Percentiles rank a stretch among this genome's conserved stretches.
phyloP scores from a whole-genome alignment of 2,329 filamentous ascomycete species.

The Alternaria ventricosa region DNA sequence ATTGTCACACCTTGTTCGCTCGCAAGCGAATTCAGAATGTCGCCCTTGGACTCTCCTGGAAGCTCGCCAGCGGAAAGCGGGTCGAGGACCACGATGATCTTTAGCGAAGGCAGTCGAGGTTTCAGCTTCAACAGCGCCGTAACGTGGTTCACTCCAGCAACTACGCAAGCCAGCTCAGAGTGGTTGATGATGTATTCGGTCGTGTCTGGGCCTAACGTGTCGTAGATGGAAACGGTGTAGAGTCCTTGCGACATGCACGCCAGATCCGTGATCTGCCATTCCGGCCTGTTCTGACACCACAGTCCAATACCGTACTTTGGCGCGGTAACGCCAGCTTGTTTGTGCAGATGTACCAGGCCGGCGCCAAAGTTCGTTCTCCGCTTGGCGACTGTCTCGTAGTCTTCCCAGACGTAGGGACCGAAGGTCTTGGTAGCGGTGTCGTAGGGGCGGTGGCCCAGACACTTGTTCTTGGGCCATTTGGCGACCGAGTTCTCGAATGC shows the following conservation, averaged over 20 bases:
- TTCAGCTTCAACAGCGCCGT: slow-evolving; percentile 81
- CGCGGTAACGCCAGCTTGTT: slow-evolving; percentile 70
- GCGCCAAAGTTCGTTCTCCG: slow-evolving; percentile 84
- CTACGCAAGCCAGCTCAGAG: slow-evolving; percentile 75
- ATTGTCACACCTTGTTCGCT: slow-evolving; percentile 76
- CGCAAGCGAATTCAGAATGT: slow-evolving; percentile 78
- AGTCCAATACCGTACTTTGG: slow-evolving; percentile 76
- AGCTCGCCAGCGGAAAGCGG: slow-evolving; percentile 80
- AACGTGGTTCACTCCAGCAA: slow-evolving; percentile 81
- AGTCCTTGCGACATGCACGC: slow-evolving; percentile 86
- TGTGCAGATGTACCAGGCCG: slow-evolving; percentile 82
- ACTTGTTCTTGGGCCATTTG: slow-evolving; percentile 70
- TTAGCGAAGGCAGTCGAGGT: slow-evolving; percentile 77
- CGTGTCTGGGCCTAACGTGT: slow-evolving; percentile 88
- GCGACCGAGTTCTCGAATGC: slow-evolving; percentile 73
- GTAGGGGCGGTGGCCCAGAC: slow-evolving; percentile 82
- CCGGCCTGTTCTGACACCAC: slow-evolving; percentile 86
- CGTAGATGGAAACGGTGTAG: slow-evolving; percentile 92
- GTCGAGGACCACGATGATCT: slow-evolving; percentile 88
- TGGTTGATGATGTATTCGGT: slow-evolving; percentile 98
- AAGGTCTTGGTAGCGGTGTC: slow-evolving; percentile 75
- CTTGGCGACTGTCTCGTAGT: slow-evolving; percentile 78
- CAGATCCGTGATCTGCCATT: slow-evolving; percentile 90
- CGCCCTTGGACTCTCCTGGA: slow-evolving; percentile 77
- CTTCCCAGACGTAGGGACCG: slow-evolving; percentile 81